Percentiles rank a stretch among this genome's conserved stretches.
These are phyloP conservation scores for Vicia faba DNA, from an alignment of 306 rosid species.

Conservation along the genomic window DNA sequence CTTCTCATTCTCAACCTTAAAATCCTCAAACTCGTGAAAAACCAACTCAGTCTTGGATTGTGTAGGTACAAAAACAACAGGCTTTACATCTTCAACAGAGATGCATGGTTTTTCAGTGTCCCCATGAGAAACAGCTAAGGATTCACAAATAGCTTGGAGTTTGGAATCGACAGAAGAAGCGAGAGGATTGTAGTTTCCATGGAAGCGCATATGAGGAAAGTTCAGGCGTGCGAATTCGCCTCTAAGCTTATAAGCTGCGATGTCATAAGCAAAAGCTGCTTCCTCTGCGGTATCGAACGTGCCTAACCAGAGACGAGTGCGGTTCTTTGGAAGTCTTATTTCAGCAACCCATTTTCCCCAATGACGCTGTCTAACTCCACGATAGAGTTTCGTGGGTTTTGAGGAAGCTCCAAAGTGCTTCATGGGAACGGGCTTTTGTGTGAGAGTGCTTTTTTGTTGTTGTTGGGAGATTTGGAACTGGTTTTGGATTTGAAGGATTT, in stretches of 20 bases:
- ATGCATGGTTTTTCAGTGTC: constrained; percentile 34
- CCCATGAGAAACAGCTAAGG: constrained; percentile 48
- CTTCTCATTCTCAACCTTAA: constrained; percentile 44
- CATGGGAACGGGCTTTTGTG: constrained; percentile 66
- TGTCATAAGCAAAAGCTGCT: constrained; percentile 90
- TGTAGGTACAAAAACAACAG: not conserved
- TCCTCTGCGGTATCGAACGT: constrained; percentile 92
- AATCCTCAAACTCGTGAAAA: constrained; percentile 26
- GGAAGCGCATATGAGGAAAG: constrained; percentile 67
- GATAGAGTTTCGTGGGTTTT: constrained; percentile 67
- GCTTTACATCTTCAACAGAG: constrained; percentile 47
- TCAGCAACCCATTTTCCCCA: constrained; percentile 99
- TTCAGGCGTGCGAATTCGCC: constrained; percentile 85
- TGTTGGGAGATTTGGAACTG: constrained; percentile 55
- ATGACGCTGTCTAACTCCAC: constrained; percentile 91
- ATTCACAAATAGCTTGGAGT: constrained; percentile 78
- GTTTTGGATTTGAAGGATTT: constrained; percentile 77
- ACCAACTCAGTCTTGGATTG: constrained; percentile 33
- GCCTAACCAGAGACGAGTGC: constrained; percentile 95
- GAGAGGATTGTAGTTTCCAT: constrained; percentile 68
- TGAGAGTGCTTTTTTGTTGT: constrained; percentile 37
- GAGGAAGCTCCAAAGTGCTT: constrained; percentile 49
- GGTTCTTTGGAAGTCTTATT: constrained; percentile 86
- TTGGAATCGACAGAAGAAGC: constrained; percentile 78
- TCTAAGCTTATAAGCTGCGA: constrained; percentile 83